phyloP scores from a whole-genome alignment of 495 filamentous ascomycete genomes.

The Trichoderma asperelloides region DNA sequence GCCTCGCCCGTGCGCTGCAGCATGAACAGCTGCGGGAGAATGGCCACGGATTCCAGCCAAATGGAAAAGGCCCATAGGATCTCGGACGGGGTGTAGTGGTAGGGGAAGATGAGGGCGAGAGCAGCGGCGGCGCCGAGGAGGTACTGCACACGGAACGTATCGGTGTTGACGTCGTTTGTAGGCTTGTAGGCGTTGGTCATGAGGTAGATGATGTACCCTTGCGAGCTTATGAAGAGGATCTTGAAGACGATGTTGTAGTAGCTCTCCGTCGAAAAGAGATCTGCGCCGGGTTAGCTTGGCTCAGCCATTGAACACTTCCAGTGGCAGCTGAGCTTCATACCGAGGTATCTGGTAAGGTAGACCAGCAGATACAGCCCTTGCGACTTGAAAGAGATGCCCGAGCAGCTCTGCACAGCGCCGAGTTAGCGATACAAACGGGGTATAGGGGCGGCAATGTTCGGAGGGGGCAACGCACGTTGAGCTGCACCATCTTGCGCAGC shows the following conservation, averaged over 20 bases:
- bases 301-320: background rate
- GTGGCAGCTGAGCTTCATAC: conserved; percentile 29
- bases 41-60: conserved; percentile 94
- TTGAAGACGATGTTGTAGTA: conserved; percentile 92
- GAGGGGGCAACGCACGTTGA: conserved; percentile 53
- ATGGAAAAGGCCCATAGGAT: conserved; percentile 96
- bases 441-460: conserved; percentile 12
- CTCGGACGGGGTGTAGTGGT: conserved; percentile 61
- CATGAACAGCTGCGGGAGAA: conserved; percentile 96
- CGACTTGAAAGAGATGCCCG: conserved; percentile 96
- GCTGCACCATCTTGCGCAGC: conserved; percentile 87
- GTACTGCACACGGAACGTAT: conserved; percentile 94
- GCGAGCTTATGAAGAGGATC: conserved; percentile 83
- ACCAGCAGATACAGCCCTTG: conserved; percentile 90
- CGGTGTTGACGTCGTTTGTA: conserved; percentile 88
- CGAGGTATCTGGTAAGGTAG: conserved; percentile 86
- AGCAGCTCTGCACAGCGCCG: conserved; percentile 63
- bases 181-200: conserved; percentile 96
- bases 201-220: conserved; percentile 87
- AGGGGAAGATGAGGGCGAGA: conserved; percentile 75
- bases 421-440: conserved; percentile 6
- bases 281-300: conserved; percentile 30
- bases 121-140: conserved; percentile 70
- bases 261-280: conserved; percentile 81
- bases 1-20: conserved; percentile 94